Conservation (phyloP, 169 alveolate species). For the Perkinsus chesapeaki region DNA sequence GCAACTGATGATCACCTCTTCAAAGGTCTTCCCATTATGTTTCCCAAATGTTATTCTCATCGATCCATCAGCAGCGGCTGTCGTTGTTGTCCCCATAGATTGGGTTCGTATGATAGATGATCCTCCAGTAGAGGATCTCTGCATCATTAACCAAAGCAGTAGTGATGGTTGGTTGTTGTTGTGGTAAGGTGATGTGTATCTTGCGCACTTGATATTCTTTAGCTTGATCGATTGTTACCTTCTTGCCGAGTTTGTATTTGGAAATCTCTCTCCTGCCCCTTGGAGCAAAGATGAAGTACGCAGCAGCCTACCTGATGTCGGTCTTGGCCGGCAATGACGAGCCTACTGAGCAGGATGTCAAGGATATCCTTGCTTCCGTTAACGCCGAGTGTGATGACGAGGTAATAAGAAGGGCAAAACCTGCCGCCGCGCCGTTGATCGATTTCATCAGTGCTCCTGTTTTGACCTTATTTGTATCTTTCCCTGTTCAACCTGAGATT, state of each 20-base stretch:
- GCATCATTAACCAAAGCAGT: no score
- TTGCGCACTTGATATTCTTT: conserved; percentile 8
- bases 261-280: conserved; percentile 8
- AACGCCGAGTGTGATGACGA: conserved; percentile 42
- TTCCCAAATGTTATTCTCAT: conserved; percentile 34
- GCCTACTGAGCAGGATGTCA: conserved; percentile 41
- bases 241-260: neutral
- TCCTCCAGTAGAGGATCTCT: no score
- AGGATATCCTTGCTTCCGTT: conserved; percentile 39
- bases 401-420: neutral
- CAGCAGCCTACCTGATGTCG: conserved; percentile 52
- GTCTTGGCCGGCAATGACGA: conserved; percentile 46
- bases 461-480: neutral
- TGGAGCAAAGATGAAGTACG: conserved; percentile 49
- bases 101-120: no score
- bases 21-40: conserved; percentile 51
- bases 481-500: neutral
- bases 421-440: neutral
- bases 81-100: no score
- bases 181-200: no score
- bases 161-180: no score
- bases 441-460: neutral
- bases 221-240: conserved; percentile 1
- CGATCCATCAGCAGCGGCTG: neutral
- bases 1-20: conserved; percentile 43